Conservation (phyloP, 2,329 filamentous ascomycete species). For the Aspergillus sp. region DNA sequence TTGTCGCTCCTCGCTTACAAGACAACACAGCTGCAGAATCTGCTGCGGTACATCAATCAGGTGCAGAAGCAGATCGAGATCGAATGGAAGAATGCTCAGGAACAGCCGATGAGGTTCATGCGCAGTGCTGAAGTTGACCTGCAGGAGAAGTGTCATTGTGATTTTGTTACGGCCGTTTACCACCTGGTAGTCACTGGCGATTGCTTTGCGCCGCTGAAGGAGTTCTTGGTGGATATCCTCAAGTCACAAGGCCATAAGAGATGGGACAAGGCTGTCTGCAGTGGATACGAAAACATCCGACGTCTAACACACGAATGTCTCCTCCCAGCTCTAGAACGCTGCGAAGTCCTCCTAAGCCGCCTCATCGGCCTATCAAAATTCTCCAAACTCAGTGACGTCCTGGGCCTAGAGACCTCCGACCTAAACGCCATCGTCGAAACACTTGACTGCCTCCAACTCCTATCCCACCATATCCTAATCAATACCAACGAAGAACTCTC, state of each 20-base stretch:
- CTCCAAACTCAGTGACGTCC: slow-evolving; percentile 58
- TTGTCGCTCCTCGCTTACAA: slow-evolving; percentile 79
- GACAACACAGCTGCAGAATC: slow-evolving; percentile 76
- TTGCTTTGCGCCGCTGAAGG: slow-evolving; percentile 65
- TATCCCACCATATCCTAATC: slow-evolving; percentile 66
- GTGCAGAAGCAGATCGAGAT: slow-evolving; percentile 69
- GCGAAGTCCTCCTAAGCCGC: slow-evolving; percentile 71
- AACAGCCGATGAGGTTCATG: slow-evolving; percentile 72
- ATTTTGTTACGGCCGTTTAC: slow-evolving; percentile 69
- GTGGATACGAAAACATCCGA: slow-evolving; percentile 70
- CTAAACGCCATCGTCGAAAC: slow-evolving; percentile 59
- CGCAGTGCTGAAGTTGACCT: slow-evolving; percentile 70
- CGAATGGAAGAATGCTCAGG: slow-evolving; percentile 77
- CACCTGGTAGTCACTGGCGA: slow-evolving; percentile 80
- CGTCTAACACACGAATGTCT: slow-evolving; percentile 79
- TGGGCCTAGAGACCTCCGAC: slow-evolving; percentile 59
- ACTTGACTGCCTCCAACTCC: slow-evolving; percentile 65
- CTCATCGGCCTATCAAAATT: slow-evolving; percentile 79
- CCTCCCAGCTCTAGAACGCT: slow-evolving; percentile 78
- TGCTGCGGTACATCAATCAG: slow-evolving; percentile 78
- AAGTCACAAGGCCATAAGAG: slow-evolving; percentile 70
- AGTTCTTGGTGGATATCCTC: slow-evolving; percentile 83
- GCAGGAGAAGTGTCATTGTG: slow-evolving; percentile 55
- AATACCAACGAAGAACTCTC: slow-evolving; percentile 68
- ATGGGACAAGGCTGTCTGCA: slow-evolving; percentile 82